Conservation (phyloP, 306 rosid species). For the Herpetospermum pedunculosum region DNA sequence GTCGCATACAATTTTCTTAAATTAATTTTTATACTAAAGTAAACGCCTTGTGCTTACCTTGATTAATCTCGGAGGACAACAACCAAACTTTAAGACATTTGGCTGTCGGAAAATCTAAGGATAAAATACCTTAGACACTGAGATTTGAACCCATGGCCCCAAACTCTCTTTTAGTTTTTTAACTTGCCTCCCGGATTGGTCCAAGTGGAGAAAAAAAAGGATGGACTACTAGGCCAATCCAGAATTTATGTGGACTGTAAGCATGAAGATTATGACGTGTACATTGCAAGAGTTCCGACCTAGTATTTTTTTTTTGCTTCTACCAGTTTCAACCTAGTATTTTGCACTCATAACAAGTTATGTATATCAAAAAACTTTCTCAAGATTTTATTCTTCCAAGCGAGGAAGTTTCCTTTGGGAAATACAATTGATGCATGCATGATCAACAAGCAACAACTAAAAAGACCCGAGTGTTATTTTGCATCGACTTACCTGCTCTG, state of each 20-base stretch:
- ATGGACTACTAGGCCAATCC: background rate
- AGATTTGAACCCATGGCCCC: background rate
- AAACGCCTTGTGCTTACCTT: background rate
- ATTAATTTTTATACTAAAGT: background rate
- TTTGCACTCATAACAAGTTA: background rate
- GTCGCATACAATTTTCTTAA: background rate
- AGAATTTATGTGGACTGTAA: background rate
- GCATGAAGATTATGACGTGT: background rate
- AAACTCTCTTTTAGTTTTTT: background rate
- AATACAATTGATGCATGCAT: background rate
- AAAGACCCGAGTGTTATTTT: background rate
- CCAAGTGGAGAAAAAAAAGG: background rate
- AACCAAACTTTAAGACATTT: background rate
- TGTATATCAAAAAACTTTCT: background rate
- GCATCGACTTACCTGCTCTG: slow-evolving; percentile 61
- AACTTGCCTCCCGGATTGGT: background rate
- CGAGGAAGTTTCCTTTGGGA: background rate
- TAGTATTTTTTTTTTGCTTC: too few relatives aligned
- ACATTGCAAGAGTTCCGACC: too few relatives aligned
- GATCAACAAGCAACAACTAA: background rate
- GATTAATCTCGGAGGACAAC: background rate
- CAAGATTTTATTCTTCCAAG: background rate
- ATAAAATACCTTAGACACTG: background rate
- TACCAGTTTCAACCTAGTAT: background rate
- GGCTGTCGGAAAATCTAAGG: too few relatives aligned